Percentiles rank a stretch among this genome's conserved stretches.
These are phyloP conservation scores for Trichoderma asperelloides DNA, from an alignment of 495 filamentous ascomycete species.

Conservation along the genomic window DNA sequence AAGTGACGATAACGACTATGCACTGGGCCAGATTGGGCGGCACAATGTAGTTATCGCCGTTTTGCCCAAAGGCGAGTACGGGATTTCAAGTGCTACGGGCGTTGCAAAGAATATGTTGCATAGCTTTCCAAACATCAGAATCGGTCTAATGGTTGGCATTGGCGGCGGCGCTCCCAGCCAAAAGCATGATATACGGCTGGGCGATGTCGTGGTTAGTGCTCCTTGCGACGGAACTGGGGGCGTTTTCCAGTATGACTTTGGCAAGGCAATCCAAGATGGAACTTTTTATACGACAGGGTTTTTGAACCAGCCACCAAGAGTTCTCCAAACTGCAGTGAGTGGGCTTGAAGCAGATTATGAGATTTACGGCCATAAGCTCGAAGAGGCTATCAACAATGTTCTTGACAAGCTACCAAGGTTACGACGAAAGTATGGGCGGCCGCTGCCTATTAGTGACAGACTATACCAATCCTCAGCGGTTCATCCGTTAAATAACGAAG, in stretches of 20 bases:
- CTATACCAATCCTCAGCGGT: background rate
- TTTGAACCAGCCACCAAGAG: constrained; percentile 25
- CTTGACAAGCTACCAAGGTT: constrained; percentile 17
- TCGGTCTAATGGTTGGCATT: constrained; percentile 41
- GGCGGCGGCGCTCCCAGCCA: constrained; percentile 31
- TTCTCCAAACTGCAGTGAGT: constrained; percentile 17
- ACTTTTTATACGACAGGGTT: constrained; percentile 21
- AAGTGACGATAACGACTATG: constrained; percentile 29
- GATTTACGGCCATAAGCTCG: constrained; percentile 17
- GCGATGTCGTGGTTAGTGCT: constrained; percentile 21
- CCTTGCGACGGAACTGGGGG: constrained; percentile 14
- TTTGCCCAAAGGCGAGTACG: constrained; percentile 30
- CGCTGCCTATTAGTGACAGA: constrained; percentile 1
- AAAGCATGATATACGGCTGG: constrained; percentile 26
- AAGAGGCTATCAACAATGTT: constrained; percentile 15
- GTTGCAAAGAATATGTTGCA: constrained; percentile 27
- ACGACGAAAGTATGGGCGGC: constrained; percentile 20
- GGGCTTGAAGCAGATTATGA: constrained; percentile 15
- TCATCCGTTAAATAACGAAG: background rate
- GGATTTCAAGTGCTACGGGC: constrained; percentile 24
- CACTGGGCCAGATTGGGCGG: constrained; percentile 30
- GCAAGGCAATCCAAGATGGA: constrained; percentile 20
- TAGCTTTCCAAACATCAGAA: constrained; percentile 31
- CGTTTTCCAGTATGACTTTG: constrained; percentile 27
- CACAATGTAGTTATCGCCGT: constrained; percentile 36